phyloP scores from a whole-genome alignment of 129 eudicot species.

The Flaveria linearis region DNA sequence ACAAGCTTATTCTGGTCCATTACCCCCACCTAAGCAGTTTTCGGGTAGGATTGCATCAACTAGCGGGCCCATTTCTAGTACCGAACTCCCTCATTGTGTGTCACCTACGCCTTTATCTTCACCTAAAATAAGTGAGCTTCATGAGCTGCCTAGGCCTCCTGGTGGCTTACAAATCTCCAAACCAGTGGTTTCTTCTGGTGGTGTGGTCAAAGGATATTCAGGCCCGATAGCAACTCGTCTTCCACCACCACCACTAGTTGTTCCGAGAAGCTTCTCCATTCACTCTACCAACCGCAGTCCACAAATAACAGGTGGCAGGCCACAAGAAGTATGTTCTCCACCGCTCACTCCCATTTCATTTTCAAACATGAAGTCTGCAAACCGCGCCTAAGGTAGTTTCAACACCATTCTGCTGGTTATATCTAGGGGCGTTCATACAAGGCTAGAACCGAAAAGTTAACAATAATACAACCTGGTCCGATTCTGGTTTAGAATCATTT shows the following conservation, averaged over 20 bases:
- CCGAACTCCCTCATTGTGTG: slow-evolving; percentile 48
- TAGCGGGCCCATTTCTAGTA: slow-evolving; percentile 52
- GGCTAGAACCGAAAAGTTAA: neutral
- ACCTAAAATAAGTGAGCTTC: slow-evolving; percentile 82
- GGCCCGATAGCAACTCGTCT: slow-evolving; percentile 67
- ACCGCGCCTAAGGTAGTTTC: slow-evolving; percentile 33
- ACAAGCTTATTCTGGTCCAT: slow-evolving; percentile 74
- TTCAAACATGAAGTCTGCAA: slow-evolving; percentile 47
- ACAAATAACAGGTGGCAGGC: slow-evolving; percentile 37
- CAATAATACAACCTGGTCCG: neutral
- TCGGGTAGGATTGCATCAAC: slow-evolving; percentile 44
- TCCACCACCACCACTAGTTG: slow-evolving; percentile 66
- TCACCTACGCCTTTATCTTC: slow-evolving; percentile 72
- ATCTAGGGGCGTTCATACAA: neutral
- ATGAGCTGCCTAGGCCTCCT: slow-evolving; percentile 92
- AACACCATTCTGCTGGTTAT: neutral
- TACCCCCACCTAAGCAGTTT: slow-evolving; percentile 54
- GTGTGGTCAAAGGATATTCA: slow-evolving; percentile 46
- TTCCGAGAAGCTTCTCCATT: slow-evolving; percentile 72
- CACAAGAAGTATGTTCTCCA: slow-evolving; percentile 59
- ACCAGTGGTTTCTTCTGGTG: slow-evolving; percentile 40
- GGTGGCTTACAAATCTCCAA: slow-evolving; percentile 26
- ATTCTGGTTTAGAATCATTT: too few relatives aligned
- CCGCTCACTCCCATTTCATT: slow-evolving; percentile 77
- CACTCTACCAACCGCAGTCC: slow-evolving; percentile 68